Base-by-base conservation (phyloP, 1,284 basidiomycete species). In the Dichomitus squalens region DNA sequence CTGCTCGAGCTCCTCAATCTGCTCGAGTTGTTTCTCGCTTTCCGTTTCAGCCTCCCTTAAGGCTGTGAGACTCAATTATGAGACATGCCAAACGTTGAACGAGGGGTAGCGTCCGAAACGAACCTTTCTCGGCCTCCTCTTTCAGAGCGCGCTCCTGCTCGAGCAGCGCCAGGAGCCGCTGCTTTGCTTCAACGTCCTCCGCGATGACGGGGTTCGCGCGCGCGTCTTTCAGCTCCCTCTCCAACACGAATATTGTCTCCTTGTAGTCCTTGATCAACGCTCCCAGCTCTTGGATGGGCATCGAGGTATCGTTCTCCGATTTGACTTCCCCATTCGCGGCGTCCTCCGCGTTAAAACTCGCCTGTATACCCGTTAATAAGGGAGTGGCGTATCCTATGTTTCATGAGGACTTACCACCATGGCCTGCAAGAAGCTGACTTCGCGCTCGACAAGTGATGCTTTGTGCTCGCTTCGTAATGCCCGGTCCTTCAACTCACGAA, bases 1-100 rank as follows among this genome's bases (percentile, higher is more conserved):
- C 65, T 88, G 86, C 60, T 89, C 88, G 44, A 92, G 75, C 21
- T 75, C 68, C 33, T 90, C 88, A 25, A 90, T 81, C 66, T 75
- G 82, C 66, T 73, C 76, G 23, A 76, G 72, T 34, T 82, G 79
- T 49, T 70, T 68, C 57, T 76, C 74, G 27, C 67, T 64, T 38
- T 71, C 74, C 0, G 66, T 62, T 33, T 75, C 71, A 0, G 75
- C 72, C 53, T 75, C 72, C 52, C 80, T 71, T 18, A 86, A 75
- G 16, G 76, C 83, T 86, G 55, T 85, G 53, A 5, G 3, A 25
- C 20, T 5, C 29, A n/a, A 36, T 8, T 1, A 12, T 58, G 9
- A 58, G 48, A 11, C n/a, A 43, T 16, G 16, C 9, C 2, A 18
- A 3, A 11, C n/a, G 9, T 9, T 4, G n/a, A 8, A 11, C n/a